Evolutionary conservation across 2,329 filamentous ascomycete species (phyloP), one percentile per base, ranked within the genome.

Genomic region (Trichothecium sympodiale): DNA sequence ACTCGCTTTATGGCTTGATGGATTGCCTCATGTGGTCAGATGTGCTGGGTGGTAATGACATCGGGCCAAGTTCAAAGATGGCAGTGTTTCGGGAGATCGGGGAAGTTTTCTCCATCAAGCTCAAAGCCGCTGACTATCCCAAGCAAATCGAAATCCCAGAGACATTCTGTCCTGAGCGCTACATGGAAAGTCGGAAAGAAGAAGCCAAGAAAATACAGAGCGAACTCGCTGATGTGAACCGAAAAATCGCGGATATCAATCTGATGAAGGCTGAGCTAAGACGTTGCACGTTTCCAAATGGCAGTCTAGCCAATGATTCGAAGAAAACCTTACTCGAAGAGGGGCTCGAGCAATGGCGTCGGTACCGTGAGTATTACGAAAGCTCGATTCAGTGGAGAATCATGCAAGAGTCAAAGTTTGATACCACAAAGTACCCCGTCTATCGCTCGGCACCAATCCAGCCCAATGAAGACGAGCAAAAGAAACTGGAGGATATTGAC

Each of bases 151-250:
- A 72, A 4, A 63, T 76, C 25, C 71, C 71, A 5, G 52, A 55
- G 29, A 52, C 64, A 10, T 63, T 73, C 41, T 74, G 71, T 43
- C 64, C 68, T 1, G 71, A 75, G 48, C 64, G 61, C n/a, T 76
- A 74, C 38, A 50, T 71, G 35, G 53, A 57, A 33, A 51, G 46
- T 9, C 60, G 63, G 12, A 64, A 62, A 37, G 54, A 65, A 9
- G 62, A 67, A 35, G 65, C 69, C 12, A 41, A 61, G 8, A 56
- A 59, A 7, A 68, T 73, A 29, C 63, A 66, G 40, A 39, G 41
- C 10, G 20, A 25, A 25, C 20, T 57, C 48, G 2, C 58, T 51
- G 53, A 49, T 48, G 27, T 46, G 55, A 14, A 55, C 52, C 4
- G 59, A 57, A 35, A 44, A 41, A 20, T 48, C 44, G 9, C 45